Base-by-base conservation (phyloP, 225 moss, liverwort and hornwort genomes). In the Bryum argenteum region DNA sequence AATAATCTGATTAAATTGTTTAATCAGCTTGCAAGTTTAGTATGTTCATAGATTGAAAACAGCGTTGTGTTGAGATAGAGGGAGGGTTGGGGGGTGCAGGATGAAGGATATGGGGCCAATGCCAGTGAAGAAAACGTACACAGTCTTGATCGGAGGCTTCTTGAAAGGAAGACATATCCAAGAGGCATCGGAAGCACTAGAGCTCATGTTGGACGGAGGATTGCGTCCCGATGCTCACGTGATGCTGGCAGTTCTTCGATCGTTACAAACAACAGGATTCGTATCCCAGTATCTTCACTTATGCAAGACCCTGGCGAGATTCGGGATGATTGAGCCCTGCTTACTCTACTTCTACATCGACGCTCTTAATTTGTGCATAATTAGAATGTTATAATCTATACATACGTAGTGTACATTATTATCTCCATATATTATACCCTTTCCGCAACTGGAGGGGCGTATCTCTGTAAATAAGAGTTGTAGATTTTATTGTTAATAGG, bases 321-420 rank as follows among this genome's bases (percentile, higher is more conserved):
- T 86, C 26, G 93, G 93, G 47, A 85, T 93, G 71, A 93, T 96
- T 45, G 96, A 96, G 73, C 91, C 88, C 62, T 91, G 93, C 71
- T 78, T 96, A 9, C 77, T 96, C 33, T 96, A 93, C 56, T 87
- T 96, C 82, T 96, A 96, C 75, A 79, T 96, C 16, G 96, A 96
- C 82, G 80, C 85, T 48, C 87, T 85, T 12, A 90, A 91, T 74
- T 69, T 96, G 78, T 96, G 96, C 82, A 93, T 96, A 72, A 96
- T 96, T 65, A 83, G 96, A 70, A 54, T 84, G 57, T 75, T 96
- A 61, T 91, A 80, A 89, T 74, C 19, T 44, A 65, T 37, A 33
- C 28, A 22, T 7, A 74, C 39, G 13, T 53, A 22, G 74, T 74
- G 17, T 6, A 48, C 14, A 3, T 74, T 18, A 80, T 74, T 54